These are phyloP conservation scores for Penstemon eatonii DNA, from an alignment of 257 asterid species.

Conservation along the genomic window DNA sequence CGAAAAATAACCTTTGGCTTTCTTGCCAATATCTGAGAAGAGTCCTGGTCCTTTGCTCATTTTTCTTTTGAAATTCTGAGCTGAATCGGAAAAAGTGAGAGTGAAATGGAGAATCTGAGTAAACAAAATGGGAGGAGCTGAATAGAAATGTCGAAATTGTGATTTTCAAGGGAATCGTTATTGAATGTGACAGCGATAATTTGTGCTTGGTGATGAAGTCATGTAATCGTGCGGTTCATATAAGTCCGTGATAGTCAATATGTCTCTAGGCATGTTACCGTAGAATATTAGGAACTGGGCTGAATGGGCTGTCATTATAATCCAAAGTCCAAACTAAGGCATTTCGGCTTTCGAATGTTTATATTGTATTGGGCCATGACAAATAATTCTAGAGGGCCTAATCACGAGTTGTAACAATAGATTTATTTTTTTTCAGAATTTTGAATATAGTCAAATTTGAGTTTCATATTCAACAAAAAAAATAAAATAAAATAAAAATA, in stretches of 20 bases:
- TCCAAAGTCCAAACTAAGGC: no score
- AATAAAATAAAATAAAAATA: no score
- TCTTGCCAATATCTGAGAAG: constrained; percentile 88
- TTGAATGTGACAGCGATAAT: constrained; percentile 23
- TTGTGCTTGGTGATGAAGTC: constrained; percentile 19
- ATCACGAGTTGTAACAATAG: no score
- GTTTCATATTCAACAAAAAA: no score
- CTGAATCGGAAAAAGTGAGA: constrained; percentile 4
- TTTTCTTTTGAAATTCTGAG: constrained; percentile 13
- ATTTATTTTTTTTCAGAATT: no score
- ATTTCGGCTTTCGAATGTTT: no score
- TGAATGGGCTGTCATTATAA: no score
- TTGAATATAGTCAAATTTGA: no score
- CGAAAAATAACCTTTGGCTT: constrained; percentile 69
- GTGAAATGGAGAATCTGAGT: constrained; percentile 29
- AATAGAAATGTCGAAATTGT: background rate
- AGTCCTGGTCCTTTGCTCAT: constrained; percentile 98
- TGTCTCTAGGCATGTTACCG: constrained; percentile 22
- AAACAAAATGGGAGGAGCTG: constrained; percentile 9
- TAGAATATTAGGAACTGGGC: background rate
- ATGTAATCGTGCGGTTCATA: constrained; percentile 11
- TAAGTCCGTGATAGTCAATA: constrained; percentile 1
- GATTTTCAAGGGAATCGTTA: constrained; percentile 25
- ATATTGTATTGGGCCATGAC: no score
- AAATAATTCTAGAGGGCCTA: no score